Percentiles rank a stretch among this genome's conserved stretches.
These are phyloP conservation scores for Chionographis japonica DNA, from an alignment of 106 monocot species.

Conservation along the genomic window DNA sequence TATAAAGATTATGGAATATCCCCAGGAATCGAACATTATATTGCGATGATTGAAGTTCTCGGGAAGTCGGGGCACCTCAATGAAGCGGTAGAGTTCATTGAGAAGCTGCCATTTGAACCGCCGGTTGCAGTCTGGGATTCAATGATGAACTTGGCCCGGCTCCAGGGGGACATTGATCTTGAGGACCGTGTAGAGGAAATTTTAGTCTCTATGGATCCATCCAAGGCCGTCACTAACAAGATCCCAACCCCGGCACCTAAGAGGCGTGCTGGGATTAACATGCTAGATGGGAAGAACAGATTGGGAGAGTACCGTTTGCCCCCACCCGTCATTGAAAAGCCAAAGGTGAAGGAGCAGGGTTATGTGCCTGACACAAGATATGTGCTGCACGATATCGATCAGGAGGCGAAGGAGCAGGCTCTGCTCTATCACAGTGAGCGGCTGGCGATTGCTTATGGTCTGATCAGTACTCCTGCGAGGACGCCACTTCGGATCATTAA, in stretches of 20 bases:
- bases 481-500: constrained; percentile 87
- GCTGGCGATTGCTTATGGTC: constrained; percentile 87
- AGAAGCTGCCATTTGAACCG: constrained; percentile 61
- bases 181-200: constrained; percentile 68
- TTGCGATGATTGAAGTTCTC: constrained; percentile 70
- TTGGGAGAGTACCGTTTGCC: constrained; percentile 59
- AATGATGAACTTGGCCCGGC: constrained; percentile 60
- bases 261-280: constrained; percentile 55
- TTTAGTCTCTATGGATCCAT: constrained; percentile 48
- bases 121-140: constrained; percentile 58
- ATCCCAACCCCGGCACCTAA: constrained; percentile 53
- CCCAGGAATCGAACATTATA: constrained; percentile 68
- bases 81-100: constrained; percentile 72
- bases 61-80: constrained; percentile 79
- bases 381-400: constrained; percentile 95
- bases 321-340: constrained; percentile 46
- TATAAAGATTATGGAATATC: constrained; percentile 59
- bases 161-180: constrained; percentile 79
- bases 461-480: constrained; percentile 92
- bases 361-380: constrained; percentile 96
- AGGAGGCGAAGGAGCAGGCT: constrained; percentile 96
- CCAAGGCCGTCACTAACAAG: constrained; percentile 38
- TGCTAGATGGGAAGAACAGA: constrained; percentile 87
- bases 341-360: constrained; percentile 64
- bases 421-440: constrained; percentile 92